A percentile compares a stretch with the other conserved stretches of the same genome.
Conservation (phyloP, 163 green algal genomes). For the Scenedesmus sp. region DNA sequence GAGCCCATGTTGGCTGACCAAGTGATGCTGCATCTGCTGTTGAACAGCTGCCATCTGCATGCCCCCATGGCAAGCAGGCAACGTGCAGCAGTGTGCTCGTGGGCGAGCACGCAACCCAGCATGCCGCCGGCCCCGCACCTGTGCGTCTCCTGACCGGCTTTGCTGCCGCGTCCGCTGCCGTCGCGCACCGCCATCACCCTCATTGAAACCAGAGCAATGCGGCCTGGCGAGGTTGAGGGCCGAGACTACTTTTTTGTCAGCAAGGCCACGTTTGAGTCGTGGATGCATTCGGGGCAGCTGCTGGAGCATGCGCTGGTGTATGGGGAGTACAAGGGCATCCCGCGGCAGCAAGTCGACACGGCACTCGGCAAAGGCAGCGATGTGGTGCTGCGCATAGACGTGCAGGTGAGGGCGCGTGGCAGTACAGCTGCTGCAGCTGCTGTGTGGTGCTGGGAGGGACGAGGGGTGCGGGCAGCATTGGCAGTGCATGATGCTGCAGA, state of each 20-base stretch:
- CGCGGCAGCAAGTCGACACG: conserved; percentile 83
- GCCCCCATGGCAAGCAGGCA: no score
- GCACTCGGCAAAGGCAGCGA: conserved; percentile 84
- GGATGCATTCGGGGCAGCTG: conserved; percentile 86
- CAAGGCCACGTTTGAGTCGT: conserved; percentile 89
- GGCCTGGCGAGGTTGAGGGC: conserved; percentile 89
- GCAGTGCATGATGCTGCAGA: no score
- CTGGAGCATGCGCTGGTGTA: conserved; percentile 97
- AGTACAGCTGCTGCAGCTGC: neutral
- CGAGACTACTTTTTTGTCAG: conserved; percentile 96
- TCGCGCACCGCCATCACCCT: neutral
- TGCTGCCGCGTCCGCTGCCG: no score
- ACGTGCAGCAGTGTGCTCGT: no score
- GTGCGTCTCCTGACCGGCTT: no score
- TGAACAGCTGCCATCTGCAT: no score
- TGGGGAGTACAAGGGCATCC: conserved; percentile 97
- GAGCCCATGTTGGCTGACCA: no score
- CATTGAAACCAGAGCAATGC: conserved; percentile 69
- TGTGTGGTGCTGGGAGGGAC: neutral
- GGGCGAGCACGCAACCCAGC: no score
- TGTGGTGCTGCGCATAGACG: conserved; percentile 91
- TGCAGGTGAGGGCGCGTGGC: conserved; percentile 60
- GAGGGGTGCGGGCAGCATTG: no score
- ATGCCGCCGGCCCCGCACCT: no score
- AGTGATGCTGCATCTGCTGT: no score